A percentile compares a stretch with the other conserved stretches of the same genome.
Evolutionary conservation across 2,329 filamentous ascomycete genomes (phyloP).

Genomic region (Cryphonectria parasitica): DNA sequence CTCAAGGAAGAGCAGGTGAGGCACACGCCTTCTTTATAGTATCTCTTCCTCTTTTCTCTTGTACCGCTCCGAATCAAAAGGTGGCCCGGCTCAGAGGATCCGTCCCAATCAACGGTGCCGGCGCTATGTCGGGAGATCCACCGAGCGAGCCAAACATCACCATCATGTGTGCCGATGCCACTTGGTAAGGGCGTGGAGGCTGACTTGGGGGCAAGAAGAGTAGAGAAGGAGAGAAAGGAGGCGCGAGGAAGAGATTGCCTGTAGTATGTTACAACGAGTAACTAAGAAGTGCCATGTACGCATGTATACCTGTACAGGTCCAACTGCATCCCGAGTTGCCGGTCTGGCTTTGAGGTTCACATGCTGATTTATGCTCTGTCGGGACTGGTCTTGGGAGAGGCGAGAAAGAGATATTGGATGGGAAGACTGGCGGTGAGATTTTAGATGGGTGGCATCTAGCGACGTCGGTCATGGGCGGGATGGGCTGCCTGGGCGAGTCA

Average conservation of each 20-base stretch:
- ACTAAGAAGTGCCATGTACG: no score
- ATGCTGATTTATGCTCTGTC: no score
- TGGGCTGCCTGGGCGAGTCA: slow-evolving; percentile 23
- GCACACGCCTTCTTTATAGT: background rate
- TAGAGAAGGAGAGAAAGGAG: background rate
- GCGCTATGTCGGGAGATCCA: slow-evolving; percentile 24
- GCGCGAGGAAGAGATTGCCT: background rate
- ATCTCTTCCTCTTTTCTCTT: background rate
- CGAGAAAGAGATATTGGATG: background rate
- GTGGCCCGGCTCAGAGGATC: background rate
- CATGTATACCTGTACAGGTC: no score
- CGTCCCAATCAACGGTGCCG: slow-evolving; percentile 4
- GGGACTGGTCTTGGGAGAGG: no score
- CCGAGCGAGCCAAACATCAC: background rate
- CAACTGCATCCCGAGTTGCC: no score
- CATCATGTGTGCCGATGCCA: slow-evolving; percentile 12
- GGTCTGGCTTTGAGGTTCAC: no score
- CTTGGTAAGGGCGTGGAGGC: slow-evolving; percentile 10
- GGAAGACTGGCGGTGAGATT: slow-evolving; percentile 24
- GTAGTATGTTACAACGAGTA: no score
- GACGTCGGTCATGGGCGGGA: background rate
- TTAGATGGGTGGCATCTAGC: background rate
- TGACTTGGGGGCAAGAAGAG: background rate
- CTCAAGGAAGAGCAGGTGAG: background rate
- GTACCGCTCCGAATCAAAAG: background rate